These are phyloP conservation scores for Ceratocystis destructans DNA, from an alignment of 2,329 filamentous ascomycete species.

Conservation along the genomic window DNA sequence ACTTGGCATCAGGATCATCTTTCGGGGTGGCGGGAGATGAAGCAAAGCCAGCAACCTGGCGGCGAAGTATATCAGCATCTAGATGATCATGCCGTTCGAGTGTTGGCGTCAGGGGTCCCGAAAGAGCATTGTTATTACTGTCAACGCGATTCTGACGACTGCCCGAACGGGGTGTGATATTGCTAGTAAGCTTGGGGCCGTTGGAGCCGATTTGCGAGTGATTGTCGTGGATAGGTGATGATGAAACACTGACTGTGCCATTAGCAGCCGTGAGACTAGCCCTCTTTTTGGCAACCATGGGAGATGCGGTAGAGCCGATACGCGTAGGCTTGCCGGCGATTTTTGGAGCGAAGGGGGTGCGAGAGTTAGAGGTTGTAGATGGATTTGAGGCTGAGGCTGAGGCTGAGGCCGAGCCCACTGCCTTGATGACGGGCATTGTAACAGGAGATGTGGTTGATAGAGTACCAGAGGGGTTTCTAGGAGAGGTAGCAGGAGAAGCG, in stretches of 20 bases:
- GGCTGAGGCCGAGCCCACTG: slow-evolving; percentile 11
- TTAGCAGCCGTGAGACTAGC: slow-evolving; percentile 1
- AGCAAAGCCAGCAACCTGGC: slow-evolving; percentile 30
- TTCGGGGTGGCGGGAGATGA: slow-evolving; percentile 26
- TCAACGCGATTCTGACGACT: slow-evolving; percentile 57
- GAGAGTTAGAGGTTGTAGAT: neutral
- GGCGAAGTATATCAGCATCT: slow-evolving; percentile 12
- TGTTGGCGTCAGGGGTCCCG: slow-evolving; percentile 37
- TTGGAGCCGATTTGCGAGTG: slow-evolving; percentile 16
- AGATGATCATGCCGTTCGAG: slow-evolving; percentile 27
- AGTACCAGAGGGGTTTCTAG: too few relatives aligned
- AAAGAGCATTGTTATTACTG: slow-evolving; percentile 54
- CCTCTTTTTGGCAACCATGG: slow-evolving; percentile 7
- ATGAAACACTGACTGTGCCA: neutral
- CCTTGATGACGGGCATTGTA: slow-evolving; percentile 16
- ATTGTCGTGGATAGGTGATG: slow-evolving; percentile 33
- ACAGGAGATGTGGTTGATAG: neutral
- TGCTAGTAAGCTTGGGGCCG: slow-evolving; percentile 37
- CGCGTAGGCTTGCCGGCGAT: slow-evolving; percentile 34
- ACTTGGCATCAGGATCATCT: slow-evolving; percentile 46
- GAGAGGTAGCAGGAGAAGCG: too few relatives aligned
- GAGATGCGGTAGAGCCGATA: neutral
- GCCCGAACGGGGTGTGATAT: slow-evolving; percentile 67
- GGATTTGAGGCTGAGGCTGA: neutral
- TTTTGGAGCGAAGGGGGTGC: slow-evolving; percentile 42